Evolutionary conservation across 176 grass and related monocot species (phyloP), one percentile per base, ranked within the genome.

Genomic region (Zea luxurians): DNA sequence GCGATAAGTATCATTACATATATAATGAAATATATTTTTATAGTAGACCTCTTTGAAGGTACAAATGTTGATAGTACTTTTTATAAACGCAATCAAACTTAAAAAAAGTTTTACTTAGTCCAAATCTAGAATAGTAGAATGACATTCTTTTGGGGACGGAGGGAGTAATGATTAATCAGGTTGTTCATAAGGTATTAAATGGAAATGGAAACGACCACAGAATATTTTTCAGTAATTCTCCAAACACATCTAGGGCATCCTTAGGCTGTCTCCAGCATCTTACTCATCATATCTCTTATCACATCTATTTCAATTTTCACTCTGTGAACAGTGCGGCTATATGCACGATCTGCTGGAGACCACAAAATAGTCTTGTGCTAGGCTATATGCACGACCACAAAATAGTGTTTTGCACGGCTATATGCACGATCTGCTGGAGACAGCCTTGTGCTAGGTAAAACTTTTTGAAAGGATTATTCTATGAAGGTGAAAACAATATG

Each of bases 401-500:
- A 27, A 27, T 27, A 27, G 27, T 27, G 27, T 1, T 27, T 1
- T 27, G 27, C 27, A 27, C 1, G 27, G 27, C 27, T 1, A 27
- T 27, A 27, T 27, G 27, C 27, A 27, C 27, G 27, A 27, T 27
- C 27, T 27, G 27, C 27, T 27, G 27, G 27, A 27, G 27, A 27
- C 27, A 27, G 27, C 27, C 27, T 27, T 27, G 27, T 38, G 2
- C 37, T 38, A 45, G 48, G 43, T 40, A 74, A 55, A 78, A 40
- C 27, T 68, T 82, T 64, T 21, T 4, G 0, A 41, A 81, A 58
- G 59, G 10, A 68, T 16, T 60, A 66, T 16, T 71, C n/a, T 47
- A 85, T 6, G n/a, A 69, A 61, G 62, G 8, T 21, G 21, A 45
- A 52, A 70, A 27, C 7, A 44, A 68, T 75, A 74, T 86, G 45